Base-by-base conservation (phyloP, 164 flowering plant species). In the Echeveria elegans region DNA sequence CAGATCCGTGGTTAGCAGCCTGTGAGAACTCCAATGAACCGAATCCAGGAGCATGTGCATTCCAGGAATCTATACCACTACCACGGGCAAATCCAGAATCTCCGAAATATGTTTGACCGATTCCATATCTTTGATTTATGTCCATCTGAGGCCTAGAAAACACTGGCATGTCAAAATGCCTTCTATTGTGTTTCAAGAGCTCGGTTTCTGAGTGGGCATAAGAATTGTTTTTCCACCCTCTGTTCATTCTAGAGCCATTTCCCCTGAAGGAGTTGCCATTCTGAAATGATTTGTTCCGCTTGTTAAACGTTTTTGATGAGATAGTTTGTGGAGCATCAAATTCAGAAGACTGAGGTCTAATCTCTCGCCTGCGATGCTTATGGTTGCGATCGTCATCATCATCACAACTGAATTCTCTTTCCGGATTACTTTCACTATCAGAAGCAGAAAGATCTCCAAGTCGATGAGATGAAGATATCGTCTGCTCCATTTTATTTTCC, bases 331-430 rank as follows among this genome's bases (percentile, higher is more conserved):
- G 65, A 52, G 74, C 45, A 77, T 85, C 90, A 73, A 79, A 80
- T 65, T 89, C 99, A 58, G 73, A 73, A 69, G 90, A 89, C 62
- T 84, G 82, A 66, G 95, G 82, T 66, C 72, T 82, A 26, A 82
- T 72, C 43, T 89, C 97, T 71, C 85, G 71, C 70, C 91, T 82
- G 18, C 95, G 90, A 77, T 90, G 98, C 82, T 93, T 93, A 76
- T 89, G 98, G 72, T 90, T 94, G 71, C 96, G 92, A 71, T 90
- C 96, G 75, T 87, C 96, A 73, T 94, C 59, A 8, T 24, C 98
- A n/a, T n/a, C n/a, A n/a, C 88, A 96, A 72, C 86, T 91, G 67
- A 89, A 67, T 71, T 89, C 97, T 73, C 86, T 86, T 68, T 93
- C 94, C 28, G 82, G 78, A 77, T 94, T 90, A 79, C 85, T 84